Evolutionary conservation across 352 stramenopile genomes (phyloP).

Genomic region (Phytophthora fragariaefolia): DNA sequence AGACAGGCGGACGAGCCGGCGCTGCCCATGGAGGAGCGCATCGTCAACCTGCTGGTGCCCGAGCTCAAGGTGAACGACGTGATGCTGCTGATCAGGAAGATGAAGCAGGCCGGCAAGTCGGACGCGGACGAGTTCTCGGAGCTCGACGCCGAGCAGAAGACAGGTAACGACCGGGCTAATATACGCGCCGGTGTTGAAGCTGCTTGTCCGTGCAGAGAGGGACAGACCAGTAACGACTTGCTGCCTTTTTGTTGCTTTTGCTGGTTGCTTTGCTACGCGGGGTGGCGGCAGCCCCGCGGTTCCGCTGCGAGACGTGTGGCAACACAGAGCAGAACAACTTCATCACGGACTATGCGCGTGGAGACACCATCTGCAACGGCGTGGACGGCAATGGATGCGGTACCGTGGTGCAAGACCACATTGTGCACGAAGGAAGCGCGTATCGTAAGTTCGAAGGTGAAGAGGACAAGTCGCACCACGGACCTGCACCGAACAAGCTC

Average conservation of each 20-base stretch:
- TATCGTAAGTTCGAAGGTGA: constrained; percentile 98
- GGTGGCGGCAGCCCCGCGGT: constrained; percentile 60
- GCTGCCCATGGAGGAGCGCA: constrained; percentile 87
- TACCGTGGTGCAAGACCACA: constrained; percentile 94
- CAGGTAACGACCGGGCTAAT: constrained; percentile 47
- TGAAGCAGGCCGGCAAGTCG: constrained; percentile 90
- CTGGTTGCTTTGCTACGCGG: too few relatives aligned
- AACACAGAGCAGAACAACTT: constrained; percentile 93
- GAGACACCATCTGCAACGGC: constrained; percentile 90
- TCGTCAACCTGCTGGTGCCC: constrained; percentile 86
- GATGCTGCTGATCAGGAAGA: constrained; percentile 90
- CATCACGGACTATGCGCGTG: constrained; percentile 88
- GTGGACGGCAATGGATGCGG: constrained; percentile 91
- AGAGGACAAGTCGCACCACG: constrained; percentile 97
- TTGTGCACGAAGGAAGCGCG: constrained; percentile 96
- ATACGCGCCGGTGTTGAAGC: not conserved
- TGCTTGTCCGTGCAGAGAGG: too few relatives aligned
- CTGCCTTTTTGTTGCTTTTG: constrained; percentile 4
- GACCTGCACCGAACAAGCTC: constrained; percentile 94
- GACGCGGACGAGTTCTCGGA: constrained; percentile 90
- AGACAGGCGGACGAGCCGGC: constrained; percentile 53
- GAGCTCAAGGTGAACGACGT: constrained; percentile 90
- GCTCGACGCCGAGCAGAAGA: constrained; percentile 86
- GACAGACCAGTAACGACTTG: constrained; percentile 11
- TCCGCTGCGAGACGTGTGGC: constrained; percentile 86